These are phyloP conservation scores for Sordaria brevicollis DNA, from an alignment of 495 filamentous ascomycete genomes.

Conservation along the genomic window DNA sequence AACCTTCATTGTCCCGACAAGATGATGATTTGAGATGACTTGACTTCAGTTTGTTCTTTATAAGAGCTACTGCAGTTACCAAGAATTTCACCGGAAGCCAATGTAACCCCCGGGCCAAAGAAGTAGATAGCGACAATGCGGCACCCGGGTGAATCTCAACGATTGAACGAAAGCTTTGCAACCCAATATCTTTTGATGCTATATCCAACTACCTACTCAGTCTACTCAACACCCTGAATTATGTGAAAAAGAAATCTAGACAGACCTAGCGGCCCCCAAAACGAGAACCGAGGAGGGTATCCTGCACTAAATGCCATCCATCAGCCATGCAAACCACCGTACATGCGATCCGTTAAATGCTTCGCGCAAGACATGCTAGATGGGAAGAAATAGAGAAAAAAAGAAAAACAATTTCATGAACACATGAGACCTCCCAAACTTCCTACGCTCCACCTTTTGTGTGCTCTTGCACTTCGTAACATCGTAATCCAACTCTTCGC, in stretches of 20 bases:
- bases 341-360: background rate
- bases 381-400: background rate
- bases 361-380: background rate
- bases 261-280: background rate
- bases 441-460: background rate
- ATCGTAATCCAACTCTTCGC: background rate
- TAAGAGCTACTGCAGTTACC: no score
- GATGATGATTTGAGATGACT: no score
- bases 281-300: background rate
- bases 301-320: background rate
- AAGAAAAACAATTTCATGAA: background rate
- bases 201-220: background rate
- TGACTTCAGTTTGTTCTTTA: no score
- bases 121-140: no score
- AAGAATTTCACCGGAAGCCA: no score
- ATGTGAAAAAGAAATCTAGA: background rate
- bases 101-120: no score
- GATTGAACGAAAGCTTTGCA: no score
- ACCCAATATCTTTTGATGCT: background rate
- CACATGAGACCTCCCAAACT: background rate
- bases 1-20: no score
- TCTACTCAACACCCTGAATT: background rate
- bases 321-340: background rate
- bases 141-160: no score
- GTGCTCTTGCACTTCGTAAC: background rate